Evolutionary conservation across 768 basidiomycete species (phyloP).

Genomic region (Phlegmacium glaucopus): DNA sequence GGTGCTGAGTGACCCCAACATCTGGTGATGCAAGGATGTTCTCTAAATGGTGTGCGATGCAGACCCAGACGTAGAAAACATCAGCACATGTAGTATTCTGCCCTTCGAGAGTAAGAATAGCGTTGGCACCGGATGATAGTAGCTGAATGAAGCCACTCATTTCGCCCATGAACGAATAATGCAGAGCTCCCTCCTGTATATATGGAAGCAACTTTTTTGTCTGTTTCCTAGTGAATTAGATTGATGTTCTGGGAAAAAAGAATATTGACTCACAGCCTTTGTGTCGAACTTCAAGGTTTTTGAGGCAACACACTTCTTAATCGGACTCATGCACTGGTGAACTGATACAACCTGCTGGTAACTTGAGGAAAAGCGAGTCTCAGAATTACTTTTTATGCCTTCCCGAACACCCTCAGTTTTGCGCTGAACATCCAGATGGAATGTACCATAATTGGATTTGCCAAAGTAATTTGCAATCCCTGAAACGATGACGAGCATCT

Average conservation of each 20-base stretch:
- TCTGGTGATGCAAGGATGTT: conserved; percentile 12
- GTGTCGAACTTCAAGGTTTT: conserved; percentile 19
- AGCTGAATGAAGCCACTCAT: conserved; percentile 17
- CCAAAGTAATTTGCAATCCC: conserved; percentile 24
- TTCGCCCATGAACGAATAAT: conserved; percentile 13
- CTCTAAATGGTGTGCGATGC: conserved; percentile 25
- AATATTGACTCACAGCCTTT: conserved; percentile 11
- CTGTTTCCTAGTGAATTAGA: conserved; percentile 4
- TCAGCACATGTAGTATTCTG: conserved; percentile 26
- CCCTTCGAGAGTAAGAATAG: conserved; percentile 24
- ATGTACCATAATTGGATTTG: conserved; percentile 24
- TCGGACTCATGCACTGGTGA: conserved; percentile 17
- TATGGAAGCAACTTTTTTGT: conserved; percentile 19
- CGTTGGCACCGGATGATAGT: conserved; percentile 16
- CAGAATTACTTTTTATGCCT: conserved; percentile 21
- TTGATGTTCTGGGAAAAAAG: neutral
- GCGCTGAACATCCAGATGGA: conserved; percentile 15
- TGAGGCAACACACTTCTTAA: conserved; percentile 12
- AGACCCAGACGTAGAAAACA: conserved; percentile 27
- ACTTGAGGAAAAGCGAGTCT: conserved; percentile 23
- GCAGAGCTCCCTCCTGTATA: conserved; percentile 3
- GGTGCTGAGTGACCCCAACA: conserved; percentile 1
- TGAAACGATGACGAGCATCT: conserved; percentile 19
- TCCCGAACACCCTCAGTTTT: conserved; percentile 12
- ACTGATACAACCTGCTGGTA: conserved; percentile 20